Evolutionary conservation across 192 early-diverging fungal species (phyloP), one percentile per base, ranked within the genome.

Genomic region (Cladochytrium replicatum): DNA sequence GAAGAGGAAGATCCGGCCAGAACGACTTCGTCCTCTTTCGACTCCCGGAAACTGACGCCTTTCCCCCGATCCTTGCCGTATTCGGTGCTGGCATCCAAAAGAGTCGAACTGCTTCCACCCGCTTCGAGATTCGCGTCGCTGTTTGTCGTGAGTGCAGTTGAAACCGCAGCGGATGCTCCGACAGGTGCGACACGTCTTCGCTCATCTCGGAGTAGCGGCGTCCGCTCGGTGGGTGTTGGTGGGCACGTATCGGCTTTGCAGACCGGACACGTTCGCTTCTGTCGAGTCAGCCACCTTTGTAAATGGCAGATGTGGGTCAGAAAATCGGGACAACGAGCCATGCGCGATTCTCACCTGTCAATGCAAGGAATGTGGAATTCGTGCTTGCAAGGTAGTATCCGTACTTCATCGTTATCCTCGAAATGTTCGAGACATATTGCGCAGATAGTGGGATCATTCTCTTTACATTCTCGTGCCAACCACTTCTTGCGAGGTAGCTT

Each of bases 361-460:
- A 98, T 81, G 58, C 94, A 98, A 15, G 58, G 60, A 15, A 78
- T 70, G 55, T 98, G 94, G 54, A 87, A 96, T 51, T 88, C 75
- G 57, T 98, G 94, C 34, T 62, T 72, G 64, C 94, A 98, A 4
- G 85, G 85, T 37, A 98, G 62, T 6, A 85, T 71, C 8, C 91
- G 63, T 19, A 93, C 56, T 52, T 82, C 72, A 13, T 88, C 84
- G 17, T 82, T 86, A 51, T 84, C 78, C 11, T 70, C 63, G 71
- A 85, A 96, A 43, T 93, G 88, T 6, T 95, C 92, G 49, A 98
- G 65, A 67, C 94, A 98, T 23, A 98, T 94, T 3, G 84, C 79
- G 63, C 94, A 98, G 30, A 81, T 80, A 2, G 78, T 71, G 6
- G 81, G 89, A 25, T 88, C 89, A 57, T 80, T 79, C 24, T 84